Base-by-base conservation (phyloP, 805 yeast genomes). In the Wickerhamiella slavikovae region DNA sequence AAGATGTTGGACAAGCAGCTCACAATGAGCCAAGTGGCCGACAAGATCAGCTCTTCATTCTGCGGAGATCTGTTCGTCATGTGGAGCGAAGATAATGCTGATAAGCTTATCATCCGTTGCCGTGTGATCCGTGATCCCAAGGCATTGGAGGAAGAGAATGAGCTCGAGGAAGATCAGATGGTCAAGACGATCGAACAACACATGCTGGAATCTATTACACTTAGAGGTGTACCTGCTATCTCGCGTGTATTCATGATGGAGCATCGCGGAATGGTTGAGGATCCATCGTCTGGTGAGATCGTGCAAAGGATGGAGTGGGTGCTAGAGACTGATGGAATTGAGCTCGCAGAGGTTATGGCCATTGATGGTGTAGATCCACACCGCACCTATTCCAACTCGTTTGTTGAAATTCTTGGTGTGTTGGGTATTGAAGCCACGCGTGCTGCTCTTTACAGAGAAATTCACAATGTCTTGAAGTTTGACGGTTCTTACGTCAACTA, bases 401-500 rank as follows among this genome's bases (percentile, higher is more conserved):
- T 89, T 54, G 92, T 89, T 44, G 99, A 89, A 55, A 71, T 89
- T 39, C 66, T 85, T 53, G 77, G 82, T 32, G 98, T 89, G 10
- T 60, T 89, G 43, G 99, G 99, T 64, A 89, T 89, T 49, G 99
- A 89, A 54, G 99, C 99, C 25, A 91, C 96, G 15, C 73, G 98
- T 54, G 68, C 83, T 31, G 93, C 96, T 1, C 61, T 89, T 44
- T 89, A 74, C 64, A 77, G 72, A 51, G 98, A 89, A 60, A 82
- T 89, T 45, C 70, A 78, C 57, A 89, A 89, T 48, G 99, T 89
- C 44, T 82, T 89, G 66, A 94, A 96, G 3, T 89, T 92, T 47
- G 99, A 89, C 66, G 99, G 98, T 77, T 83, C 98, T 22, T 89
- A 89, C 47, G 99, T 89, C 37, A 89, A 89, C 57, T 89, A 89